Percentiles rank a stretch among this genome's conserved stretches.
phyloP scores from a whole-genome alignment of 2,329 filamentous ascomycete species.

The Trichothecium sympodiale region DNA sequence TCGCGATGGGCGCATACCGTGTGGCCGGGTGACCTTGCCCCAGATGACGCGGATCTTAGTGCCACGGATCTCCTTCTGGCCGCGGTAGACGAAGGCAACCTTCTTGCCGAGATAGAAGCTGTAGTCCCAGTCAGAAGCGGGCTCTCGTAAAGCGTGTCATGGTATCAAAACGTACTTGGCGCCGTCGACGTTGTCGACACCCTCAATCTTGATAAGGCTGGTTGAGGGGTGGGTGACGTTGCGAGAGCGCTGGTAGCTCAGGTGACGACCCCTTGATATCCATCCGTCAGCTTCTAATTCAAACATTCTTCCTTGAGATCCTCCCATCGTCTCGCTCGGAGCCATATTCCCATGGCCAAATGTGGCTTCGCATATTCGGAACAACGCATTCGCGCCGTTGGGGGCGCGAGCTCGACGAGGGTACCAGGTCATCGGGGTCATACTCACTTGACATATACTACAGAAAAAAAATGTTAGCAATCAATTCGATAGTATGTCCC shows the following conservation, averaged over 20 bases:
- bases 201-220: slow-evolving; percentile 96
- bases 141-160: too few species aligned
- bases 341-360: too few species aligned
- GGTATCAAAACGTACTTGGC: slow-evolving; percentile 63
- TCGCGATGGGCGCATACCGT: slow-evolving; percentile 59
- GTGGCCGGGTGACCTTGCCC: slow-evolving; percentile 94
- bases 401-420: not conserved
- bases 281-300: slow-evolving; percentile 10
- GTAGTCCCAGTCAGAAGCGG: slow-evolving; percentile 6
- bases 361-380: not conserved
- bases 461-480: slow-evolving; percentile 11
- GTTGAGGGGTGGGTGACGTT: slow-evolving; percentile 83
- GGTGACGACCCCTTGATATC: slow-evolving; percentile 74
- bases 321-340: too few species aligned
- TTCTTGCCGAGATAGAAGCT: slow-evolving; percentile 98
- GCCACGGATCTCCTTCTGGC: slow-evolving; percentile 85
- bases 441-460: slow-evolving; percentile 87
- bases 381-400: not conserved
- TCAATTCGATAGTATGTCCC: slow-evolving; percentile 2
- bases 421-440: slow-evolving; percentile 2
- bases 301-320: not conserved
- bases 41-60: slow-evolving; percentile 99
- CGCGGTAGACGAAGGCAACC: slow-evolving; percentile 97
- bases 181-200: slow-evolving; percentile 80
- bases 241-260: slow-evolving; percentile 95